Conservation (phyloP, 169 alveolate species). For the Pseudocohnilembus persalinus region DNA sequence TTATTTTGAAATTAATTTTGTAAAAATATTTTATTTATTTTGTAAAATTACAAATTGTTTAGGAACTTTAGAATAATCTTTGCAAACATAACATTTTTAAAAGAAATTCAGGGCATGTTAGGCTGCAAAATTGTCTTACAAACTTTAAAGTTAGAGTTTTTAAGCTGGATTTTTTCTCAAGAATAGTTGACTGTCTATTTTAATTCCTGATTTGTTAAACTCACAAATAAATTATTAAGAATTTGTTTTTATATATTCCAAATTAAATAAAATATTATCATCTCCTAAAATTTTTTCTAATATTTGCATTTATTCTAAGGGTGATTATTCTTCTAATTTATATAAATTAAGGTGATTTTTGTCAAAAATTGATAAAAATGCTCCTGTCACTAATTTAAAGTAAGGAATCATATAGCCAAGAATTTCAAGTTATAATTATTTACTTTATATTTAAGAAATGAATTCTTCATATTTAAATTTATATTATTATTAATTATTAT, state of each 20-base stretch:
- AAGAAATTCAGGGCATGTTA: background rate
- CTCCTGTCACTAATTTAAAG: background rate
- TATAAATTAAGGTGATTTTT: background rate
- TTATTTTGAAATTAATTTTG: no score
- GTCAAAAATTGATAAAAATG: background rate
- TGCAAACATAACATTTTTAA: background rate
- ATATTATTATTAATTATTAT: no score
- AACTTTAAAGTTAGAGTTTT: no score
- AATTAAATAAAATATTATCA: no score
- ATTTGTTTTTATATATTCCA: background rate
- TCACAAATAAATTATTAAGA: background rate
- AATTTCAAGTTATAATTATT: background rate
- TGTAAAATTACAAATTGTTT: background rate
- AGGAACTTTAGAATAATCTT: background rate
- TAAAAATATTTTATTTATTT: no score
- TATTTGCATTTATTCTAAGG: no score
- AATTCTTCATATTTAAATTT: background rate
- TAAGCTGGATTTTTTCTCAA: background rate
- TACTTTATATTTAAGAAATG: no score
- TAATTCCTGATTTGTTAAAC: background rate
- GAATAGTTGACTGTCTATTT: background rate
- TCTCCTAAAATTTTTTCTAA: no score
- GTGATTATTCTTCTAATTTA: no score
- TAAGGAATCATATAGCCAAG: background rate
- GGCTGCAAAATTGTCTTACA: background rate